Percentiles rank a stretch among this genome's conserved stretches.
Conservation (phyloP, 805 yeast species). For the Hanseniaspora lindneri region DNA sequence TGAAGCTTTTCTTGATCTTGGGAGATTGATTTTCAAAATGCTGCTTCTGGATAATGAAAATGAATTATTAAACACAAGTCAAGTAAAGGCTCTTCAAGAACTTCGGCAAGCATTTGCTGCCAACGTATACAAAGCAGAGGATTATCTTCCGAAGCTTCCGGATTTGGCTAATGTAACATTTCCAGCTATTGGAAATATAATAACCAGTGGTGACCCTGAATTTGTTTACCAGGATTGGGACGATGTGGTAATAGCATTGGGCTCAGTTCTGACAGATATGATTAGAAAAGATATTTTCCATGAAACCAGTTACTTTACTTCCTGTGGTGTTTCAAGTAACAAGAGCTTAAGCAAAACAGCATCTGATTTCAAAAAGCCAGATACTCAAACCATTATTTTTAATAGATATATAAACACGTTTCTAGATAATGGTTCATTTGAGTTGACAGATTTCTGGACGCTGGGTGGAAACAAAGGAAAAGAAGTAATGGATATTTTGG, state of each 20-base stretch:
- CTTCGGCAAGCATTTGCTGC: constrained; percentile 21
- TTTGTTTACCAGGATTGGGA: constrained; percentile 54
- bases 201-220: constrained; percentile 20
- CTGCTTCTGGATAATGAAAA: neutral
- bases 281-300: constrained; percentile 43
- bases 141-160: constrained; percentile 21
- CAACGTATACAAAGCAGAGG: constrained; percentile 23
- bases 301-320: constrained; percentile 67
- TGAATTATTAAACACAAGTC: constrained; percentile 18
- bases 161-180: constrained; percentile 18
- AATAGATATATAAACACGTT: constrained; percentile 40
- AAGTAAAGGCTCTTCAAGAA: constrained; percentile 16
- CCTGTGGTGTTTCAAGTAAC: constrained; percentile 73
- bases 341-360: constrained; percentile 79
- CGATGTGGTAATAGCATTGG: constrained; percentile 58
- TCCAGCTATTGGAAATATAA: constrained; percentile 20
- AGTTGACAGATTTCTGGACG: constrained; percentile 70
- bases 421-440: constrained; percentile 39
- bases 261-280: constrained; percentile 45
- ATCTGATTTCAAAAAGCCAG: constrained; percentile 74
- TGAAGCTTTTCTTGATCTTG: constrained; percentile 80
- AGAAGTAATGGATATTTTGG: constrained; percentile 38
- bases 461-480: constrained; percentile 85
- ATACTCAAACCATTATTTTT: constrained; percentile 66
- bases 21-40: constrained; percentile 43